phyloP scores from a whole-genome alignment of 208 protist genomes.

The Leptomonas seymouri region DNA sequence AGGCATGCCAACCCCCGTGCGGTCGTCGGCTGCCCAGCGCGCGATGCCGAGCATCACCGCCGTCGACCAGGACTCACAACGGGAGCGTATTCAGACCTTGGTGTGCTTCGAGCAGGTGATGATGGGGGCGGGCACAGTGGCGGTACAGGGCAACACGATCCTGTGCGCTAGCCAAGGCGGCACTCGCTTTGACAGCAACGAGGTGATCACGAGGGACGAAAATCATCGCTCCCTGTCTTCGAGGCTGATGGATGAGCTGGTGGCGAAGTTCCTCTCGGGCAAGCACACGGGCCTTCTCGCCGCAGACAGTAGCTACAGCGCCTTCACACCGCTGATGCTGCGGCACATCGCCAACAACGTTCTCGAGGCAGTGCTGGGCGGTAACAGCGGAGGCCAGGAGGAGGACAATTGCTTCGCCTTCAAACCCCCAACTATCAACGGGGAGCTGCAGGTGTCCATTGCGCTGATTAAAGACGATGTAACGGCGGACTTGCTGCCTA shows the following conservation, averaged over 20 bases:
- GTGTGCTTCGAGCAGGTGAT: constrained; percentile 69
- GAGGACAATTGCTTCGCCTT: constrained; percentile 19
- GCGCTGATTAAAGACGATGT: constrained; percentile 76
- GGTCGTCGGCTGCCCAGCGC: constrained; percentile 3
- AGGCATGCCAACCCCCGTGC: not conserved
- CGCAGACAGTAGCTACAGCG: constrained; percentile 73
- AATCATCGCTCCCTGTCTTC: constrained; percentile 46
- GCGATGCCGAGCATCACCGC: constrained; percentile 26
- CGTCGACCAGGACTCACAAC: constrained; percentile 10
- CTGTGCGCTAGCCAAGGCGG: constrained; percentile 51
- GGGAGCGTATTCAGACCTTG: constrained; percentile 46
- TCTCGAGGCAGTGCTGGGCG: constrained; percentile 38
- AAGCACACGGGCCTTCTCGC: constrained; percentile 66
- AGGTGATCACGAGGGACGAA: constrained; percentile 60
- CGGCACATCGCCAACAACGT: constrained; percentile 65
- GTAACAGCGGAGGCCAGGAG: not conserved
- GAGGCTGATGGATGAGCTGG: constrained; percentile 58
- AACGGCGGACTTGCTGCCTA: constrained; percentile 65
- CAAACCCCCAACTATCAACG: constrained; percentile 29
- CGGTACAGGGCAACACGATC: constrained; percentile 64
- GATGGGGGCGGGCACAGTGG: constrained; percentile 61
- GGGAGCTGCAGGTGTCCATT: constrained; percentile 77
- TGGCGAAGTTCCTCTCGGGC: constrained; percentile 58
- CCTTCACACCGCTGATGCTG: constrained; percentile 72
- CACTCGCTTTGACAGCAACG: constrained; percentile 71